Base-by-base conservation (phyloP, 2,329 filamentous ascomycete genomes). In the Diaporthe nobilis region DNA sequence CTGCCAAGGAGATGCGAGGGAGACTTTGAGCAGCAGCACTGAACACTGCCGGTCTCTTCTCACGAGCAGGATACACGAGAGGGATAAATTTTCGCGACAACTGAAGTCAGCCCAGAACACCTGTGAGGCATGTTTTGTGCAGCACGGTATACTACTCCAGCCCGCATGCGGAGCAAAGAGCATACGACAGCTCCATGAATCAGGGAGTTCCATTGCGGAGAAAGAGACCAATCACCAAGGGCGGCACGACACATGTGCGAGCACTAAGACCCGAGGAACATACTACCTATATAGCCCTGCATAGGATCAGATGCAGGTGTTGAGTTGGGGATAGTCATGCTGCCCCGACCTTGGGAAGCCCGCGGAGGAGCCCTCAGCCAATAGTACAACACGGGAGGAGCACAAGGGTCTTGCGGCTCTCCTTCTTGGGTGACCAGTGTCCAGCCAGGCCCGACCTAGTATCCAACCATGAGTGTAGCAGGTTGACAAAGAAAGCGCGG, bases 321-420 rank as follows among this genome's bases (percentile, higher is more conserved):
- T 10, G 61, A 49, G 61, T 49, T 15, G 42, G 42, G 12, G 10
- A 37, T 39, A 49, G 61, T 65, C 61, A 28, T 20, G 60, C n/a
- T 25, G n/a, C 60, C 25, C 61, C 42, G 20, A 65, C 44, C 42
- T 10, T 60, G n/a, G 15, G 15, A 47, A 17, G 15, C 34, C 44
- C 12, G 31, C 31, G 55, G 34, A 49, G 25, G 17, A 37, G 37
- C 7, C 25, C n/a, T 34, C n/a, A 44, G 75, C 75, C 75, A 75
- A 76, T 76, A 39, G 72, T 12, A 76, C 61, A 75, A 74, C 55
- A 76, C 65, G 25, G 72, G 61, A 12, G 25, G 34, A 44, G 47
- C 75, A 76, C 75, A 76, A 74, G 75, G 72, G 72, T 61, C 31
- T n/a, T 65, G 61, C 71, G 75, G 63, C 63, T 63, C 25, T 47